These are phyloP conservation scores for Hibiscus syriacus DNA, from an alignment of 345 rosid species.

Conservation along the genomic window DNA sequence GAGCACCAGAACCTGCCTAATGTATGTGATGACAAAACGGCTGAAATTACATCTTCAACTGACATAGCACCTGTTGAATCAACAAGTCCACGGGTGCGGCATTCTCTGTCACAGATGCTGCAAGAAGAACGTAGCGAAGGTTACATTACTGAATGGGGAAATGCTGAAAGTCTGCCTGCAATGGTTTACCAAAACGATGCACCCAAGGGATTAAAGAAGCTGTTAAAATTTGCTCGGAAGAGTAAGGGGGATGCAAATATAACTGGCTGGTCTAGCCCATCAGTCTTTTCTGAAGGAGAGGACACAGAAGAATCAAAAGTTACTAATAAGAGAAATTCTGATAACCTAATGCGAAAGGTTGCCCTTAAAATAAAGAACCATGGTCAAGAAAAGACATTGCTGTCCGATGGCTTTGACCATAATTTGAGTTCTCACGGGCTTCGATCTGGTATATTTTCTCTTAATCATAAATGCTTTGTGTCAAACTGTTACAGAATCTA, in stretches of 20 bases:
- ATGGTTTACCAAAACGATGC: conserved; percentile 49
- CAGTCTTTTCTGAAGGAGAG: conserved; percentile 59
- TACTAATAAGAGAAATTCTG: conserved; percentile 36
- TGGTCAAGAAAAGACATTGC: conserved; percentile 26
- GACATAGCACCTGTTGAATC: conserved; percentile 23
- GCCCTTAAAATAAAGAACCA: conserved; percentile 36
- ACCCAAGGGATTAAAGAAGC: conserved; percentile 64
- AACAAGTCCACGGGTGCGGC: conserved; percentile 51
- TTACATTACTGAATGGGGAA: conserved; percentile 59
- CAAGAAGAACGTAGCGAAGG: conserved; percentile 59
- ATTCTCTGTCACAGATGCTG: conserved; percentile 67
- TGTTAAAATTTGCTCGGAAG: conserved; percentile 61
- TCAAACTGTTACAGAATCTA: background rate
- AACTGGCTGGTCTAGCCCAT: conserved; percentile 61
- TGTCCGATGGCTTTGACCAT: conserved; percentile 20
- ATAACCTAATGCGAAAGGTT: conserved; percentile 36
- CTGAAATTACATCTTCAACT: conserved; percentile 28
- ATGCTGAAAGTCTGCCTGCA: conserved; percentile 55
- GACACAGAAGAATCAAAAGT: conserved; percentile 44
- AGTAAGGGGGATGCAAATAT: conserved; percentile 53
- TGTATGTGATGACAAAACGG: conserved; percentile 14
- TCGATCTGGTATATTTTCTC: conserved; percentile 27
- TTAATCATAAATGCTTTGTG: background rate
- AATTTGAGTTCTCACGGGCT: conserved; percentile 26
- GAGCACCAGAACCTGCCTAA: conserved; percentile 32